A percentile compares a stretch with the other conserved stretches of the same genome.
Evolutionary conservation across 2,329 filamentous ascomycete species (phyloP).

Genomic region (Metarhizium brunneum): DNA sequence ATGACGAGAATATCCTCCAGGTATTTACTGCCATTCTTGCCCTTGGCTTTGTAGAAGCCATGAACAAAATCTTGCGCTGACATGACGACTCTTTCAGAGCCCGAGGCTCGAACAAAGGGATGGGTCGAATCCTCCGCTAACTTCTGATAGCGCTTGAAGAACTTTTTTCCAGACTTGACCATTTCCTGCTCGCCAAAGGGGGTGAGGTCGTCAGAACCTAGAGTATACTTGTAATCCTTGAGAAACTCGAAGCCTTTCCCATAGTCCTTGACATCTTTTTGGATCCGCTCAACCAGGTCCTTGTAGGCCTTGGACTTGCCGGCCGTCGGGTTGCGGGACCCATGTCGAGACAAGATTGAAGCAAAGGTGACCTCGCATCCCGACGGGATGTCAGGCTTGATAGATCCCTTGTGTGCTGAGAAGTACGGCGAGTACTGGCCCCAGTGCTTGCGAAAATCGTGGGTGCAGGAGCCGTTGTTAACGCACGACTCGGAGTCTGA

Average conservation of each 20-base stretch:
- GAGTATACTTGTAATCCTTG: conserved; percentile 57
- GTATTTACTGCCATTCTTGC: conserved; percentile 29
- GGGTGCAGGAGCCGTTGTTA: conserved; percentile 35
- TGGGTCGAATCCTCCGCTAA: conserved; percentile 42
- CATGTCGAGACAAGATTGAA: conserved; percentile 75
- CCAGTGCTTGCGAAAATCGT: conserved; percentile 59
- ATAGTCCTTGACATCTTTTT: conserved; percentile 46
- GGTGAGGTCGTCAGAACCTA: conserved; percentile 63
- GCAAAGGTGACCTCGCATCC: conserved; percentile 72
- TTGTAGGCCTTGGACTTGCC: conserved; percentile 58
- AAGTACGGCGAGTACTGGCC: conserved; percentile 87
- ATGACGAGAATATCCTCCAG: conserved; percentile 55
- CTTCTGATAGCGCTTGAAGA: conserved; percentile 61
- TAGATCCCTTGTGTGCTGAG: conserved; percentile 54
- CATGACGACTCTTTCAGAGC: conserved; percentile 60
- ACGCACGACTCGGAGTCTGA: background rate
- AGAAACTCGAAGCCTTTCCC: conserved; percentile 60
- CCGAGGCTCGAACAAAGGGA: conserved; percentile 66
- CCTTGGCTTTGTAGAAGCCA: conserved; percentile 53
- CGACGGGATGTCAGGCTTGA: conserved; percentile 49
- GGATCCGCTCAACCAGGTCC: conserved; percentile 55
- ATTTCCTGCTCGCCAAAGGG: conserved; percentile 58
- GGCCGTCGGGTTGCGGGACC: conserved; percentile 69
- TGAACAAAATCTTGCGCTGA: conserved; percentile 69
- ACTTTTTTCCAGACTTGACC: conserved; percentile 65